A percentile compares a stretch with the other conserved stretches of the same genome.
Evolutionary conservation across 192 early-diverging fungal genomes (phyloP).

Genomic region (Coemansia sp.): DNA sequence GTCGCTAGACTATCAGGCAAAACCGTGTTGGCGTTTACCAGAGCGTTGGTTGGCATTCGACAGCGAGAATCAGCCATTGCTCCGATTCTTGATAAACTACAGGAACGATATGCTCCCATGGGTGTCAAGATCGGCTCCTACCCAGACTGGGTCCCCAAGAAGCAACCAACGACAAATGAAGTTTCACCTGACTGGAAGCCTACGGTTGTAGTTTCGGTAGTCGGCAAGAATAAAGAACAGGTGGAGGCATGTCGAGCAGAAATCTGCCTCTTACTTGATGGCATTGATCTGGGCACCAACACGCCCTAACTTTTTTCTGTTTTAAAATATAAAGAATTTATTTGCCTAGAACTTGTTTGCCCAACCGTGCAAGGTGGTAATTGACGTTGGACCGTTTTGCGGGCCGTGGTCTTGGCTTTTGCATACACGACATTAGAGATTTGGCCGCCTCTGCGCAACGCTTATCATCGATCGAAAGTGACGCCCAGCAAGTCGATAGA

Average conservation of each 20-base stretch:
- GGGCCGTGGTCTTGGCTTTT: conserved; percentile 20
- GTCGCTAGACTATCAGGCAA: background rate
- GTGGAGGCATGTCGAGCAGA: conserved; percentile 23
- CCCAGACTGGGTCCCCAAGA: conserved; percentile 30
- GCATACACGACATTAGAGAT: conserved; percentile 46
- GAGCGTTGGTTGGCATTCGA: conserved; percentile 27
- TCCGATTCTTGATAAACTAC: conserved; percentile 26
- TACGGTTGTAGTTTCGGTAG: conserved; percentile 27
- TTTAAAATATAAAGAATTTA: conserved; percentile 3
- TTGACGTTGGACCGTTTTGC: conserved; percentile 41
- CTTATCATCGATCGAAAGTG: conserved; percentile 39
- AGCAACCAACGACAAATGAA: background rate
- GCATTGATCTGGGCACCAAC: conserved; percentile 12
- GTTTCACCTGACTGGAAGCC: background rate
- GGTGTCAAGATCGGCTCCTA: conserved; percentile 42
- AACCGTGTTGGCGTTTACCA: conserved; percentile 11
- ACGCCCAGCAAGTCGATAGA: conserved; percentile 54
- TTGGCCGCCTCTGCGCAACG: conserved; percentile 39
- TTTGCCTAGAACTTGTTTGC: conserved; percentile 53
- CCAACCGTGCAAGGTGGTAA: conserved; percentile 51
- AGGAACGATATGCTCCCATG: conserved; percentile 16
- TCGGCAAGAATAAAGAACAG: conserved; percentile 11
- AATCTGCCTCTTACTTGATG: conserved; percentile 17
- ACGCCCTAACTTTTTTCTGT: background rate
- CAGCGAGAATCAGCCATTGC: conserved; percentile 35